Conservation (phyloP, 2,329 filamentous ascomycete species). For the Hymenoscyphus infarciens region DNA sequence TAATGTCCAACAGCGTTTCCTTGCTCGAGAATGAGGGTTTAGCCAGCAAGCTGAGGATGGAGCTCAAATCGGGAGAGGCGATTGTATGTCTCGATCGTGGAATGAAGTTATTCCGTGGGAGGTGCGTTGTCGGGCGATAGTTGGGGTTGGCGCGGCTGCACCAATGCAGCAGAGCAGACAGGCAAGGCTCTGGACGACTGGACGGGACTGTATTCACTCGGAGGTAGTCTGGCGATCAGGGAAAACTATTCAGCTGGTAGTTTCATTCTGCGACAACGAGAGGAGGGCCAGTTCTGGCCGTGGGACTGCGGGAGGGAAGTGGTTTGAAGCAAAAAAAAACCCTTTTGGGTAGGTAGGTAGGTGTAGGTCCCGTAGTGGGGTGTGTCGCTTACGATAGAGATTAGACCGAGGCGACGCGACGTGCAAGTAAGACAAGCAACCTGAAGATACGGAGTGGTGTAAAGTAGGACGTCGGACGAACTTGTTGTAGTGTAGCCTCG, state of each 20-base stretch:
- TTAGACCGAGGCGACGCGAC: too few species aligned
- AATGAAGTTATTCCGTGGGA: constrained; percentile 1
- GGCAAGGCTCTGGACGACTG: background rate
- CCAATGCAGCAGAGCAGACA: background rate
- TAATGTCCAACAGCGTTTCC: constrained; percentile 4
- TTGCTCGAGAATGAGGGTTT: background rate
- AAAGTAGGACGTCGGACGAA: too few species aligned
- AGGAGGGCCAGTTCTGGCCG: background rate
- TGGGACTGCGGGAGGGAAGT: background rate
- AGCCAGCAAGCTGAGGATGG: background rate
- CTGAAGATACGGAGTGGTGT: too few species aligned
- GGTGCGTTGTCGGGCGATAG: background rate
- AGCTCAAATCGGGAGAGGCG: background rate
- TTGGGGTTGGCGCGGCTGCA: background rate
- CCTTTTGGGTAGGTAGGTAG: background rate
- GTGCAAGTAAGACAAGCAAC: too few species aligned
- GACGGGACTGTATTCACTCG: background rate
- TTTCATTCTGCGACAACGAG: background rate
- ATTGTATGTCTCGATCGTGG: background rate
- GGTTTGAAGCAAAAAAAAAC: background rate
- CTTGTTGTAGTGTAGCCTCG: too few species aligned
- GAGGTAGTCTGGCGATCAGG: background rate
- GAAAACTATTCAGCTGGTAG: background rate
- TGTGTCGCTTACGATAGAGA: too few species aligned
- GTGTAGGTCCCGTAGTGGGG: too few species aligned